Conservation (phyloP, 306 rosid genomes). For the Lablab purpureus region DNA sequence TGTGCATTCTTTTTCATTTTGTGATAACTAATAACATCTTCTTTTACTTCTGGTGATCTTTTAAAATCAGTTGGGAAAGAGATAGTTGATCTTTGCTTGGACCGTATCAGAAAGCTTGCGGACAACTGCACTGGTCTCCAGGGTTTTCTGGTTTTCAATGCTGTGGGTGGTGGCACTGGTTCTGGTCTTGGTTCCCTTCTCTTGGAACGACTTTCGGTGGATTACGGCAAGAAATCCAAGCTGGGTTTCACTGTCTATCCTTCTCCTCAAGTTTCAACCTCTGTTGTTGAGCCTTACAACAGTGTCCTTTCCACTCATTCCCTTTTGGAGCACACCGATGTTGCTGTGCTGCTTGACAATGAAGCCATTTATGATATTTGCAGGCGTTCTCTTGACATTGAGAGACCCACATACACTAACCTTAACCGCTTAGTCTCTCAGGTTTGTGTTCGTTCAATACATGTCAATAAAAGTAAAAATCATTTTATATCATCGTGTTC, state of each 20-base stretch:
- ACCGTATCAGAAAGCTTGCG: slow-evolving; percentile 80
- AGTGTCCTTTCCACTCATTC: slow-evolving; percentile 88
- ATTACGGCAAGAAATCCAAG: slow-evolving; percentile 86
- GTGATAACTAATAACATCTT: background rate
- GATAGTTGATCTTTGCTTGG: slow-evolving; percentile 83
- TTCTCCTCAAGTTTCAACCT: slow-evolving; percentile 83
- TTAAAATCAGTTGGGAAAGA: slow-evolving; percentile 82
- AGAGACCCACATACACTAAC: slow-evolving; percentile 84
- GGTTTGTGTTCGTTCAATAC: slow-evolving; percentile 41
- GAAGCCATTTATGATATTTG: slow-evolving; percentile 86
- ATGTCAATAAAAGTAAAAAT: no score
- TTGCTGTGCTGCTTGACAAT: slow-evolving; percentile 79
- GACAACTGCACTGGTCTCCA: slow-evolving; percentile 91
- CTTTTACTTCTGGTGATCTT: background rate
- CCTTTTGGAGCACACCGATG: slow-evolving; percentile 83
- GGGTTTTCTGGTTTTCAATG: slow-evolving; percentile 84
- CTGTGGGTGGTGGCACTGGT: slow-evolving; percentile 90
- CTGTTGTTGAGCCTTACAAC: slow-evolving; percentile 90
- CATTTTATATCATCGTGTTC: background rate
- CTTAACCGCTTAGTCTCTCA: slow-evolving; percentile 84
- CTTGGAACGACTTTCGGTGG: slow-evolving; percentile 78
- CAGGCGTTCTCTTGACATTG: slow-evolving; percentile 87
- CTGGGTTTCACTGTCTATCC: slow-evolving; percentile 88
- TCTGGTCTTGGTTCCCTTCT: slow-evolving; percentile 88
- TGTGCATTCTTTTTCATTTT: background rate